Evolutionary conservation across 208 protist species (phyloP).

Genomic region (Trichomonas gallinae): DNA sequence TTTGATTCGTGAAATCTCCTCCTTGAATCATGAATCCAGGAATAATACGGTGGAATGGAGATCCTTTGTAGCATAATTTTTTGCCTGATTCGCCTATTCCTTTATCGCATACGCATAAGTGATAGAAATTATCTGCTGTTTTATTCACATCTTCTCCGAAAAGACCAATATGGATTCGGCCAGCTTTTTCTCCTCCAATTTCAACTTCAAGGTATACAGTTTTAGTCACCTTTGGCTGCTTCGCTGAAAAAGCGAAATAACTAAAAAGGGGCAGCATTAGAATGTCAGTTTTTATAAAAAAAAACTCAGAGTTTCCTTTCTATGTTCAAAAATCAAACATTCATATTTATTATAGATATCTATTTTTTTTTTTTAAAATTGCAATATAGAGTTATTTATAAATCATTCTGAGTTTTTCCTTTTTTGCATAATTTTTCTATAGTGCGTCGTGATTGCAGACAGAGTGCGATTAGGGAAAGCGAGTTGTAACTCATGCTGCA

Average conservation of each 20-base stretch:
- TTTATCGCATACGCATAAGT: slow-evolving; percentile 26
- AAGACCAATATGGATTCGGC: slow-evolving; percentile 44
- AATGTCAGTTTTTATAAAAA: no score
- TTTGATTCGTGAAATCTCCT: slow-evolving; percentile 51
- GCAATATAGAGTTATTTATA: no score
- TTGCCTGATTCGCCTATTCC: neutral
- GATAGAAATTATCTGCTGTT: slow-evolving; percentile 50
- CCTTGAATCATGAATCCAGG: slow-evolving; percentile 29
- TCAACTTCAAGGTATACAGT: slow-evolving; percentile 39
- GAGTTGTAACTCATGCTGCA: neutral
- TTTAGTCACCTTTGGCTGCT: neutral
- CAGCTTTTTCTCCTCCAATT: slow-evolving; percentile 28
- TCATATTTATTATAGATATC: no score
- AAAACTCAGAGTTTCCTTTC: no score
- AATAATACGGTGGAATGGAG: slow-evolving; percentile 38
- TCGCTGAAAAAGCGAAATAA: neutral
- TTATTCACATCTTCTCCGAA: slow-evolving; percentile 45
- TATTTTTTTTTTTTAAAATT: no score
- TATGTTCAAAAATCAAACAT: no score
- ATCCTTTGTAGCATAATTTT: slow-evolving; percentile 37
- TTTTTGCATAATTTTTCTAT: neutral
- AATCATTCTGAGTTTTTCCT: no score
- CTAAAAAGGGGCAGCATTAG: neutral
- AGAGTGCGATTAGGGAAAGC: neutral
- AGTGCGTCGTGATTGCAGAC: neutral